These are phyloP conservation scores for Pisolithus albus DNA, from an alignment of 768 basidiomycete genomes.

Conservation along the genomic window DNA sequence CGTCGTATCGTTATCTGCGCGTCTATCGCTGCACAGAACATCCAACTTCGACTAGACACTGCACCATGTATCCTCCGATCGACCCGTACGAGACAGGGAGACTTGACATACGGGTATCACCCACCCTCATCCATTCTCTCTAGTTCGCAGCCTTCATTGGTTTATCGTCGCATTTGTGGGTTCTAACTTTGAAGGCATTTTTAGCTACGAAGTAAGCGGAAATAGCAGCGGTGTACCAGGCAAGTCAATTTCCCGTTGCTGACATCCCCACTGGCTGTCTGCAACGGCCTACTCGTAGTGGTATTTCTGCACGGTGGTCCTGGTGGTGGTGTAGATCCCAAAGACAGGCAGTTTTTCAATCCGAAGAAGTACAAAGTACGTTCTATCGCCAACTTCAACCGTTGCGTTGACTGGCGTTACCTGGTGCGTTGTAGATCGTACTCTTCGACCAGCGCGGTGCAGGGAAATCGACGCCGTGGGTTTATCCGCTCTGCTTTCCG, in stretches of 20 bases:
- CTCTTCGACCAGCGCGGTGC: conserved; percentile 87
- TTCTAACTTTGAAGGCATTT: neutral
- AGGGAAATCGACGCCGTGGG: conserved; percentile 81
- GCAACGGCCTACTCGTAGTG: conserved; percentile 34
- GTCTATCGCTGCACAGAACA: conserved; percentile 2
- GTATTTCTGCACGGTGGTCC: conserved; percentile 85
- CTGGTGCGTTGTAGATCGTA: conserved; percentile 48
- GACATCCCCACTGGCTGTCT: no score
- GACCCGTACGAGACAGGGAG: conserved; percentile 58
- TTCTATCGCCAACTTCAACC: neutral
- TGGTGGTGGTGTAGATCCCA: conserved; percentile 63
- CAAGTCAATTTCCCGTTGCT: conserved; percentile 19
- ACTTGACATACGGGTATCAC: conserved; percentile 59
- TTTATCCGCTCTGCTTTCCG: conserved; percentile 4
- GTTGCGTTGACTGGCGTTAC: neutral
- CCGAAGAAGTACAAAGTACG: conserved; percentile 75
- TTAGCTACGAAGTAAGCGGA: conserved; percentile 76
- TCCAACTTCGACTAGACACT: conserved; percentile 2
- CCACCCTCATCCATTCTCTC: conserved; percentile 50
- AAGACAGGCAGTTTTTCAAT: conserved; percentile 77
- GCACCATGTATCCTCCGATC: conserved; percentile 58
- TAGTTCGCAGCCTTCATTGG: conserved; percentile 45
- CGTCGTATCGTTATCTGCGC: neutral
- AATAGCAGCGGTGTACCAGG: conserved; percentile 73
- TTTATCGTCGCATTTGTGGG: neutral